Conservation (phyloP, 2,329 filamentous ascomycete species). For the Alternaria solani region DNA sequence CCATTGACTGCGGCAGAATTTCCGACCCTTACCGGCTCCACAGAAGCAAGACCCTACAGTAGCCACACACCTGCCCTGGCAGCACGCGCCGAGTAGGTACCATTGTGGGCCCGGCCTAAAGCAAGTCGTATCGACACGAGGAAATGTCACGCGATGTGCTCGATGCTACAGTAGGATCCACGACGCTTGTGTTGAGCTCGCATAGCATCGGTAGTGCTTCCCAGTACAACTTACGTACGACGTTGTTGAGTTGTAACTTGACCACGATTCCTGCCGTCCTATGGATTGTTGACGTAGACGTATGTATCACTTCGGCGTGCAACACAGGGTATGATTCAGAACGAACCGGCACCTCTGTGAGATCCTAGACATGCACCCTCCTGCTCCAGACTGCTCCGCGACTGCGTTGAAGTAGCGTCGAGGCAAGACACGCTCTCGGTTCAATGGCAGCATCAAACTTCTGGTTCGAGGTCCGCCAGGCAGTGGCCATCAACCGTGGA, state of each 20-base stretch:
- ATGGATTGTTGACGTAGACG: neutral
- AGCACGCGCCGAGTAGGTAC: conserved; percentile 4
- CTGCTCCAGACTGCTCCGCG: neutral
- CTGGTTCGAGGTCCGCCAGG: neutral
- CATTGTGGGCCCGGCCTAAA: conserved; percentile 1
- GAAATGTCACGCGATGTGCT: conserved; percentile 5
- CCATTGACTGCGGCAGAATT: neutral
- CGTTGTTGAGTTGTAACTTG: neutral
- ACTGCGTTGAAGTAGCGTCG: neutral
- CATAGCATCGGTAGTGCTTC: neutral
- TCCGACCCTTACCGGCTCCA: conserved; percentile 8
- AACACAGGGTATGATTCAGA: neutral
- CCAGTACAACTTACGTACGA: neutral
- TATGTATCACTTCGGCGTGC: neutral
- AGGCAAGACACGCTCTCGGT: neutral
- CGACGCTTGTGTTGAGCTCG: neutral
- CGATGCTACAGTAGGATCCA: neutral
- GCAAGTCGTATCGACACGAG: neutral
- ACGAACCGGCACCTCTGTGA: neutral
- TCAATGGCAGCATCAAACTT: neutral
- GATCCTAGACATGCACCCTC: neutral
- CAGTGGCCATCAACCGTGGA: neutral
- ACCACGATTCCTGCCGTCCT: neutral
- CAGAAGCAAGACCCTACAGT: neutral
- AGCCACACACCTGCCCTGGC: neutral